Conservation (phyloP, 768 basidiomycete species). For the Collybia mongolica region DNA sequence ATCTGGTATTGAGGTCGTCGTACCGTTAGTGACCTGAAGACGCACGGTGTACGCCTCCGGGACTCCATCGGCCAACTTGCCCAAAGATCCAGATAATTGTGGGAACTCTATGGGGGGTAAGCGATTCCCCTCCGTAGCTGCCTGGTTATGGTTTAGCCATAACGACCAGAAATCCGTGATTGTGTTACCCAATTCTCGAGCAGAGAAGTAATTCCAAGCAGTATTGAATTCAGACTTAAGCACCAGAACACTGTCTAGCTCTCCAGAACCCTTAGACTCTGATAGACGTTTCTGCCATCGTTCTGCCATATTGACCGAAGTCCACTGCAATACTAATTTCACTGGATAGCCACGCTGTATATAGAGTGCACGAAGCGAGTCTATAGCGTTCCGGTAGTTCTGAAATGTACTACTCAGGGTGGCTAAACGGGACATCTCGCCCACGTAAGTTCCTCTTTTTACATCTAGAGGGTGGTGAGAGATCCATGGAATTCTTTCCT, state of each 20-base stretch:
- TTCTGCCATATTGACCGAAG: slow-evolving; percentile 21
- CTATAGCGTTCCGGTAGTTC: slow-evolving; percentile 23
- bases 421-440: slow-evolving; percentile 19
- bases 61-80: neutral
- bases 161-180: slow-evolving; percentile 24
- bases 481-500: slow-evolving; percentile 21
- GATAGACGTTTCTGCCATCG: slow-evolving; percentile 25
- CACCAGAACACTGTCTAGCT: slow-evolving; percentile 25
- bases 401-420: slow-evolving; percentile 23
- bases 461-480: slow-evolving; percentile 16
- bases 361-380: slow-evolving; percentile 24
- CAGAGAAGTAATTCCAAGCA: slow-evolving; percentile 31
- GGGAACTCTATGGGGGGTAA: neutral
- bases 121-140: neutral
- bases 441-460: slow-evolving; percentile 14
- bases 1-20: neutral
- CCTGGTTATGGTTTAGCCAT: slow-evolving; percentile 7
- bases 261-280: neutral
- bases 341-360: slow-evolving; percentile 27
- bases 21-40: neutral
- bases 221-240: slow-evolving; percentile 28
- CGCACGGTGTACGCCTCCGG: neutral
- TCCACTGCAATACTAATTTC: slow-evolving; percentile 17
- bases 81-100: neutral
- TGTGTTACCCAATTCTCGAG: slow-evolving; percentile 24